Base-by-base conservation (phyloP, 345 rosid species). In the Eucalyptus decipiens region DNA sequence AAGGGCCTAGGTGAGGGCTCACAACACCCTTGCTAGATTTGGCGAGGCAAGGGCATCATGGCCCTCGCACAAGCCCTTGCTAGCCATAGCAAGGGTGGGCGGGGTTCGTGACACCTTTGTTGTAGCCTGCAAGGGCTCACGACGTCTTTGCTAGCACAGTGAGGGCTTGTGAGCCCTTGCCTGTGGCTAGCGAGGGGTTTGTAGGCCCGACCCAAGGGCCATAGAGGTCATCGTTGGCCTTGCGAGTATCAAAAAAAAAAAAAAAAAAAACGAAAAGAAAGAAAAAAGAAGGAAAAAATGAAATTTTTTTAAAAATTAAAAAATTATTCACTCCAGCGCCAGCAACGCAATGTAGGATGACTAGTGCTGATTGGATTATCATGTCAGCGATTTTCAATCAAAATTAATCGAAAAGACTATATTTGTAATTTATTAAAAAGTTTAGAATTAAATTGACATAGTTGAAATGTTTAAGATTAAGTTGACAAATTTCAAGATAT, bases 91-190 rank as follows among this genome's bases (percentile, higher is more conserved):
- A 26, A 56, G 62, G 62, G 30, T 24, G 62, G 13, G 6, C 0
- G 14, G 3, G 30, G 30, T 24, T 56, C 3, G 1, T 56, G 30
- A 56, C 28, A 24, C 62, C 1, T 56, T 56, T 11, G 30, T 56
- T 10, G 30, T 56, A 26, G 30, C 14, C 0, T 11, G 14, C 2
- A 56, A 24, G 62, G 62, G 62, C 14, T 24, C 2, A 0, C 1
- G 14, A 56, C 13, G 0, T 26, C 62, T 6, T 24, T 3, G 0
- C 5, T 0, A 56, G 30, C n/a, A 24, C 0, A 58, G 1, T 26
- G n/a, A 58, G 65, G 65, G 65, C 65, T 58, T 11, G n/a, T 58
- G n/a, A 4, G n/a, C 65, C n/a, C 1, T 11, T 58, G 65, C 65
- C 0, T 26, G 3, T 5, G 65, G 65, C n/a, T 1, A 10, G 6